Base-by-base conservation (phyloP, 495 filamentous ascomycete genomes). In the Penicillium bovifimosum region DNA sequence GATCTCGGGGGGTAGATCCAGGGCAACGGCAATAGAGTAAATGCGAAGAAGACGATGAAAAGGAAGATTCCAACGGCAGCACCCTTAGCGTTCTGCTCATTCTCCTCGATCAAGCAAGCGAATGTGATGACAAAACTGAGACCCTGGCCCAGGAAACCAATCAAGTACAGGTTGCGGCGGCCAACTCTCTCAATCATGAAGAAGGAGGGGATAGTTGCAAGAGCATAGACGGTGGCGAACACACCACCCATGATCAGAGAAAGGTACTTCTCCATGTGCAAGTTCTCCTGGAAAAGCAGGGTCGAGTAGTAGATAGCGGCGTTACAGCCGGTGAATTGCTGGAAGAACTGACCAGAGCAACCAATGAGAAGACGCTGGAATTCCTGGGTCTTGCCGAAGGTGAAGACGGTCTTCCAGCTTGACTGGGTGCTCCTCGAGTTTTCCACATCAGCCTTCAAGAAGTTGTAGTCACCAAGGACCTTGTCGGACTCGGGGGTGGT, bases 241-340 rank as follows among this genome's bases (percentile, higher is more conserved):
- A 91, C 79, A 48, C 86, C 86, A 28, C 85, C 86, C 9, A 89
- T 66, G 0, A 88, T 73, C 5, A 89, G 67, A 14, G 79, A 77
- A 54, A 88, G 74, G 49, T 78, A 75, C 46, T 84, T 78, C 2
- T 60, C 65, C 48, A 75, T 62, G 8, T 63, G 60, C 47, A 88
- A 80, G 2, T 79, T 81, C 0, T 71, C 64, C 59, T 88, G 64
- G 64, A 87, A 86, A 7, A 89, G 75, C 27, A 88, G 78, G 0
- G 86, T 83, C 58, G 86, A 84, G 64, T 84, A 89, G 71, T 90
- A 90, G 54, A 87, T 88, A 55, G 87, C 82, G 2, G 84, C 85
- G 55, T 89, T 89, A 67, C 83, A 86, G 13, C 64, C 64, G 42
- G 79, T 79, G 36, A 88, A 69, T 56, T 90, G 86, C 64, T 89